Conservation (phyloP, 257 asterid genomes). For the Avicennia marina region DNA sequence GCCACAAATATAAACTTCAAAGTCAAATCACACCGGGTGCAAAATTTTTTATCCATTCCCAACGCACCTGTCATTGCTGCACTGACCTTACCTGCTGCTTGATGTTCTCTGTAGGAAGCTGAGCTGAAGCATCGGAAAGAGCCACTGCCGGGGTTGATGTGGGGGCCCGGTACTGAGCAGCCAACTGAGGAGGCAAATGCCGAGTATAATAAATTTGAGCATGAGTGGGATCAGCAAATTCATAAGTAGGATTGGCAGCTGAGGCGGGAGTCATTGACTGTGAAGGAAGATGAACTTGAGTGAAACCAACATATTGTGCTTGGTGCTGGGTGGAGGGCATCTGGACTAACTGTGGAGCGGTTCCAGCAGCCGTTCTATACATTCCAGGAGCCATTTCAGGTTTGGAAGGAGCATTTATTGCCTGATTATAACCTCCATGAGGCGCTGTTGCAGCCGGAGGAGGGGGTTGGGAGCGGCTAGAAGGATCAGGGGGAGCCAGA, state of each 20-base stretch:
- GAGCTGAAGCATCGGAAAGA: constrained; percentile 46
- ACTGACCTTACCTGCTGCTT: constrained; percentile 50
- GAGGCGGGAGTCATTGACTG: constrained; percentile 62
- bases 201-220: constrained; percentile 75
- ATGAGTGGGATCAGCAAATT: constrained; percentile 55
- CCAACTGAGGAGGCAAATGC: constrained; percentile 53
- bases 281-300: constrained; percentile 75
- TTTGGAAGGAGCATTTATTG: constrained; percentile 42
- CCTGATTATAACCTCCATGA: constrained; percentile 38
- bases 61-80: constrained; percentile 57
- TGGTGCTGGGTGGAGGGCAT: constrained; percentile 50
- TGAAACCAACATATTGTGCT: constrained; percentile 58
- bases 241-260: constrained; percentile 51
- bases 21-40: constrained; percentile 48
- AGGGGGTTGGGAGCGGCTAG: constrained; percentile 56
- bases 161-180: constrained; percentile 73
- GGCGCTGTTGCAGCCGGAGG: constrained; percentile 38
- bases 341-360: constrained; percentile 57
- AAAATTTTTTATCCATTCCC: constrained; percentile 65
- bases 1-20: constrained; percentile 33
- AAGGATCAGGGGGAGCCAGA: constrained; percentile 38
- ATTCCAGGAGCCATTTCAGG: constrained; percentile 59
- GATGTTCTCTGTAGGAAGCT: constrained; percentile 49
- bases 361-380: constrained; percentile 54
- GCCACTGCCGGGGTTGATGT: constrained; percentile 41